Evolutionary conservation across 2,329 filamentous ascomycete genomes (phyloP).

Genomic region (Pyricularia sp.): DNA sequence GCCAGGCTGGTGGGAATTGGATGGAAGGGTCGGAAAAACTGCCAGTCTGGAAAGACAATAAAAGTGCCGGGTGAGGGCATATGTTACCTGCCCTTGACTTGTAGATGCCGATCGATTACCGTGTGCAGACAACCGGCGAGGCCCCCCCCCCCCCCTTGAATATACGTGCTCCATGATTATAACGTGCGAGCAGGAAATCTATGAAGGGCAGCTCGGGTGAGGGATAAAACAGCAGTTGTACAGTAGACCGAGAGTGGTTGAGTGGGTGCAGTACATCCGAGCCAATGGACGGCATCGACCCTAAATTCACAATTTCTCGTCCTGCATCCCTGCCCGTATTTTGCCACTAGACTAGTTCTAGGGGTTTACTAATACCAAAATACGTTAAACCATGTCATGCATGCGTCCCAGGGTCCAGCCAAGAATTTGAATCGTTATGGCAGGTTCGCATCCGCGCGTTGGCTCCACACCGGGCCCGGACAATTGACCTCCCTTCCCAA

Average conservation of each 20-base stretch:
- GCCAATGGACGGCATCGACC: not conserved
- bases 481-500: not conserved
- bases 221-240: too few species aligned
- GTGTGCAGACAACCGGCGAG: not conserved
- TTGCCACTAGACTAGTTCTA: not conserved
- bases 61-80: too few species aligned
- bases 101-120: not conserved
- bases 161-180: too few species aligned
- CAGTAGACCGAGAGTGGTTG: too few species aligned
- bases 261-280: not conserved
- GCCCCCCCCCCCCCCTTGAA: too few species aligned
- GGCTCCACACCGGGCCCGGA: not conserved
- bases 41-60: not conserved
- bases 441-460: not conserved
- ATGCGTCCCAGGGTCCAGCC: not conserved
- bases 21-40: not conserved
- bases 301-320: not conserved
- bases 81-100: not conserved
- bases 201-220: too few species aligned
- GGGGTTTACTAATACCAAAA: too few species aligned
- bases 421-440: not conserved
- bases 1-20: not conserved
- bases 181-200: too few species aligned
- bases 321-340: not conserved
- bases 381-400: too few species aligned